phyloP scores from a whole-genome alignment of 2,329 filamentous ascomycete species.

The Xylariaceae sp. region DNA sequence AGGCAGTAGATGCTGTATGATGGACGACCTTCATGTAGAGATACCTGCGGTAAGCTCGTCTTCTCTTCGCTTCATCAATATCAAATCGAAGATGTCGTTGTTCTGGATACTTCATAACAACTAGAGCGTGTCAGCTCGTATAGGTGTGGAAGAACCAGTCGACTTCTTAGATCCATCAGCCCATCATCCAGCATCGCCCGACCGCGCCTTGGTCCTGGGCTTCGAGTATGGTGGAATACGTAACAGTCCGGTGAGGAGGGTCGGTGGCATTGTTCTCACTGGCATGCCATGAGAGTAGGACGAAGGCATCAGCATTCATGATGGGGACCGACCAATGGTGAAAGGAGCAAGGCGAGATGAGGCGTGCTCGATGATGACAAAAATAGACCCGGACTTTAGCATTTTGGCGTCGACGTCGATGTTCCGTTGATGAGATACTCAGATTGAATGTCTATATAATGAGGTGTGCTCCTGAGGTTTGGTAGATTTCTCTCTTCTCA shows the following conservation, averaged over 20 bases:
- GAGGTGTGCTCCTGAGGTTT: background rate
- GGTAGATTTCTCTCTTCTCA: background rate
- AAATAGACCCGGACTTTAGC: slow-evolving; percentile 10
- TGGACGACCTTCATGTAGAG: background rate
- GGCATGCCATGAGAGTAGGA: background rate
- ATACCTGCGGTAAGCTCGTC: background rate
- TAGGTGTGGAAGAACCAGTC: background rate
- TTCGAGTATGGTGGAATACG: background rate
- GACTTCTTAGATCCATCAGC: slow-evolving; percentile 2
- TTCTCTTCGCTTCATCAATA: background rate
- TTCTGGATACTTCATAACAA: background rate
- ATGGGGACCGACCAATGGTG: slow-evolving; percentile 2
- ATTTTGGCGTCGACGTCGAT: background rate
- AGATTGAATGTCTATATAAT: slow-evolving; percentile 12
- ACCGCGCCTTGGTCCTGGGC: slow-evolving; percentile 1
- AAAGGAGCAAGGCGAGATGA: background rate
- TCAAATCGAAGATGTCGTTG: background rate
- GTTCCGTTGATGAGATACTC: slow-evolving; percentile 1
- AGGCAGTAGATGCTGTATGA: background rate
- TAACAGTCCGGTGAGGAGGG: background rate
- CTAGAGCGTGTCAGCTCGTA: background rate
- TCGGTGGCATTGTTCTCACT: slow-evolving; percentile 1
- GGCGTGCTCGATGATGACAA: background rate
- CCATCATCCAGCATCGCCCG: slow-evolving; percentile 2
- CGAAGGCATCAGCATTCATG: slow-evolving; percentile 4